Evolutionary conservation across 768 basidiomycete species (phyloP).

Genomic region (Termitomyces sp.): DNA sequence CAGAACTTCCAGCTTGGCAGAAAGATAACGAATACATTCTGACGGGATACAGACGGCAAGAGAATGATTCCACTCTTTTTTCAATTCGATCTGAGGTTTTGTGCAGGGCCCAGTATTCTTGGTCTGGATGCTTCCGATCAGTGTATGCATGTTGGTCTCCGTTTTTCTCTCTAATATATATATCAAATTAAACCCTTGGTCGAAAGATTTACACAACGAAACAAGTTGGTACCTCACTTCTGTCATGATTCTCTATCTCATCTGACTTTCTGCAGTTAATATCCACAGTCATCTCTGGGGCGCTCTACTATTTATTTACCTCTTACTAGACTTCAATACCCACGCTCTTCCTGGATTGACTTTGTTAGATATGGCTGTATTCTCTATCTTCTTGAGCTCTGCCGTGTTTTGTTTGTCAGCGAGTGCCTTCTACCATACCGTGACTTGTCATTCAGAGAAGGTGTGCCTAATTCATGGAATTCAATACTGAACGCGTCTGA

Average conservation of each 20-base stretch:
- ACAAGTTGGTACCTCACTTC: conserved; percentile 38
- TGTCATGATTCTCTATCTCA: conserved; percentile 7
- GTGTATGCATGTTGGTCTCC: conserved; percentile 57
- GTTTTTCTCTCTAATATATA: conserved; percentile 5
- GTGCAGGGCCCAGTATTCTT: conserved; percentile 50
- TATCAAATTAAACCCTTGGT: conserved; percentile 4
- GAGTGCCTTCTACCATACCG: conserved; percentile 71
- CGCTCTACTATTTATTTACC: conserved; percentile 51
- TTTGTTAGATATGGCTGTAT: conserved; percentile 54
- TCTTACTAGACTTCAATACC: conserved; percentile 48
- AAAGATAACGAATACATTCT: conserved; percentile 71
- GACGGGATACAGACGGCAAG: conserved; percentile 64
- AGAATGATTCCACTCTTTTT: not conserved
- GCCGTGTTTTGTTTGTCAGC: conserved; percentile 70
- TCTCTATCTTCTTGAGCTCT: conserved; percentile 61
- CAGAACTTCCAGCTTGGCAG: conserved; percentile 62
- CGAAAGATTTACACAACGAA: conserved; percentile 71
- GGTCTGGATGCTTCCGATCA: conserved; percentile 57
- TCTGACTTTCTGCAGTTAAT: conserved; percentile 50
- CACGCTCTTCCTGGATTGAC: conserved; percentile 50
- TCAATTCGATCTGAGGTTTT: conserved; percentile 6
- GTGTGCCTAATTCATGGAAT: conserved; percentile 30
- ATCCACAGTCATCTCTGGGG: conserved; percentile 80
- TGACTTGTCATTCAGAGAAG: conserved; percentile 64
- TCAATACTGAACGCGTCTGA: not conserved